A percentile compares a stretch with the other conserved stretches of the same genome.
phyloP scores from a whole-genome alignment of 257 asterid species.

The Striga asiatica region DNA sequence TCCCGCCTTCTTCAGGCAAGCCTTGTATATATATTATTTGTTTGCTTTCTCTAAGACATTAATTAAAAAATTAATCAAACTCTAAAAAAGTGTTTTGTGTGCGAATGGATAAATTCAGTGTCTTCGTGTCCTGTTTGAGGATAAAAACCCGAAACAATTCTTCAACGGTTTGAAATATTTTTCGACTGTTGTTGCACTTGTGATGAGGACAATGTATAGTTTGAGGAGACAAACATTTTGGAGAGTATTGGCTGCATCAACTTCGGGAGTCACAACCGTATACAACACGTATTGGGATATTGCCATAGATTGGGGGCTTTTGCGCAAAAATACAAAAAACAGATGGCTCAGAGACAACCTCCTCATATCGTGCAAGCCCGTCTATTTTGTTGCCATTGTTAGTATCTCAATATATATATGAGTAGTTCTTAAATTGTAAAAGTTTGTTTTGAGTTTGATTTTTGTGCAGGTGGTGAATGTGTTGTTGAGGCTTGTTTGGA shows the following conservation, averaged over 20 bases:
- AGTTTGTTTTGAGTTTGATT: background rate
- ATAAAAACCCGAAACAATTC: constrained; percentile 35
- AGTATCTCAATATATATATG: too few relatives aligned
- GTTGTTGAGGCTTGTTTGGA: constrained; percentile 71
- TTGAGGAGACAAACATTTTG: constrained; percentile 20
- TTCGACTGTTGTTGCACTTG: constrained; percentile 60
- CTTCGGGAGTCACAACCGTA: constrained; percentile 50
- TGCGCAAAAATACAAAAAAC: constrained; percentile 43
- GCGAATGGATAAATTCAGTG: constrained; percentile 32
- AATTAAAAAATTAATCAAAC: too few relatives aligned
- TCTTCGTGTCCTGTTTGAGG: constrained; percentile 48
- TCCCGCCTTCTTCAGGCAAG: constrained; percentile 54
- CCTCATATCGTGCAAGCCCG: constrained; percentile 39
- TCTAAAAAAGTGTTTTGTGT: too few relatives aligned
- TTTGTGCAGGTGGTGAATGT: constrained; percentile 48
- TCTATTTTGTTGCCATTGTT: constrained; percentile 65
- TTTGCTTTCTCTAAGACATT: too few relatives aligned
- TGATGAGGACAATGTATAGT: constrained; percentile 38
- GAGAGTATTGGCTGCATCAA: constrained; percentile 45
- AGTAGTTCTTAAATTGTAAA: background rate
- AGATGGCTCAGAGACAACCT: constrained; percentile 76
- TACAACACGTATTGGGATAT: constrained; percentile 70
- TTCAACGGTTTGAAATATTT: constrained; percentile 47
- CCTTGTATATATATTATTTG: background rate
- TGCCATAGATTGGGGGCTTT: constrained; percentile 64